phyloP scores from a whole-genome alignment of 1,284 basidiomycete genomes.

The Cutaneotrichosporon dermatis region DNA sequence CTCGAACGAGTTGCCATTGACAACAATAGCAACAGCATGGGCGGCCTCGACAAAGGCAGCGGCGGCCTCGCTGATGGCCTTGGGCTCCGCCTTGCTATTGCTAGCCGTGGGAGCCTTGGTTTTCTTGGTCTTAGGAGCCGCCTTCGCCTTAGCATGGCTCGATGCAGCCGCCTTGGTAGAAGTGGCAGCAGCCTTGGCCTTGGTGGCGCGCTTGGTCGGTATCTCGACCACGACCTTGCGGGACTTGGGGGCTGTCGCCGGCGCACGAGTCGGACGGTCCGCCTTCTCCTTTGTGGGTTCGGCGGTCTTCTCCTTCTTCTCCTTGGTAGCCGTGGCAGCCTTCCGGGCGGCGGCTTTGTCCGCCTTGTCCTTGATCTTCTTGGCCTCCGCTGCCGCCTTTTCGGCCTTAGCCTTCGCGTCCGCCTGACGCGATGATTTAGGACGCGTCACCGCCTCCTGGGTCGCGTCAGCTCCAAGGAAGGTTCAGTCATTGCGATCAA shows the following conservation, averaged over 20 bases:
- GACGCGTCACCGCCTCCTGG: not conserved
- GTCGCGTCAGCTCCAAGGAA: not conserved
- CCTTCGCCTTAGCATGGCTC: not conserved
- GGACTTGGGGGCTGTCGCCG: not conserved
- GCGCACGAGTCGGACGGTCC: too few species aligned
- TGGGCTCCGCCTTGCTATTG: not conserved
- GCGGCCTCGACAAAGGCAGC: not conserved
- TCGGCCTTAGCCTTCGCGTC: conserved; percentile 3
- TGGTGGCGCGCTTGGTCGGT: not conserved
- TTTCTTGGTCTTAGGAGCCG: not conserved
- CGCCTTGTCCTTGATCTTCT: conserved; percentile 3
- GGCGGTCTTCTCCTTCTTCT: not conserved
- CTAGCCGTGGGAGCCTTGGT: conserved; percentile 3
- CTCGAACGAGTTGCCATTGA: conserved; percentile 7
- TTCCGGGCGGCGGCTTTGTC: not conserved
- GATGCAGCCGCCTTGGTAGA: conserved; percentile 1
- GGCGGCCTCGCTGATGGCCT: not conserved
- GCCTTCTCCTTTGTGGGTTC: not conserved
- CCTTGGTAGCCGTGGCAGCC: conserved; percentile 3
- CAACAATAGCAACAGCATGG: not conserved
- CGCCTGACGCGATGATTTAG: conserved; percentile 4
- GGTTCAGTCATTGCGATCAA: not conserved
- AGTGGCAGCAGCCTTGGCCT: not conserved
- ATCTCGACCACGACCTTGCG: not conserved
- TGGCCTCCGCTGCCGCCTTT: not conserved